A percentile compares a stretch with the other conserved stretches of the same genome.
phyloP scores from a whole-genome alignment of 129 eudicot genomes.

The Chrysanthemum makinoi region DNA sequence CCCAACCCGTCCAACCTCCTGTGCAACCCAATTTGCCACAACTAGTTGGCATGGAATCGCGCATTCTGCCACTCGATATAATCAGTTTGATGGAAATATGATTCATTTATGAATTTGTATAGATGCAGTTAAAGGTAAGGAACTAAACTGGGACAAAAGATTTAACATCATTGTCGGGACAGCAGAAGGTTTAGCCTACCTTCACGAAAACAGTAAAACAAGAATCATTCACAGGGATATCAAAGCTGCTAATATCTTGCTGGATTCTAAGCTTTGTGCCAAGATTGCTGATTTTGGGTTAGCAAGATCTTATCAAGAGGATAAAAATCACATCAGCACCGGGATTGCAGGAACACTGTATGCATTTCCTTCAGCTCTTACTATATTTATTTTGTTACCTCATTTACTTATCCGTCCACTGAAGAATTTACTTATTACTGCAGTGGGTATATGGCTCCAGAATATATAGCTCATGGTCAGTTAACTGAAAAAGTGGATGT shows the following conservation, averaged over 20 bases:
- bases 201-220: slow-evolving; percentile 70
- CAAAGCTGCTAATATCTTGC: slow-evolving; percentile 69
- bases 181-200: slow-evolving; percentile 79
- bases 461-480: slow-evolving; percentile 62
- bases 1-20: not conserved
- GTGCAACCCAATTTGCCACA: not conserved
- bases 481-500: slow-evolving; percentile 74
- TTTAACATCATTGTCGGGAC: slow-evolving; percentile 52
- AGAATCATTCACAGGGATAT: slow-evolving; percentile 79
- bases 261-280: slow-evolving; percentile 70
- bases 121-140: slow-evolving; percentile 60
- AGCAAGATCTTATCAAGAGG: slow-evolving; percentile 81
- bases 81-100: not conserved
- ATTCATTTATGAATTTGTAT: slow-evolving; percentile 10
- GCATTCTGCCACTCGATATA: not conserved
- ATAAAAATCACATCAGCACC: slow-evolving; percentile 81
- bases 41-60: not conserved
- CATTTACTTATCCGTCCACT: not conserved
- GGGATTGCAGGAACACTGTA: slow-evolving; percentile 87
- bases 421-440: not conserved
- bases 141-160: slow-evolving; percentile 73
- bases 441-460: slow-evolving; percentile 84
- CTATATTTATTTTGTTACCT: not conserved
- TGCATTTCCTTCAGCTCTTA: slow-evolving; percentile 13
- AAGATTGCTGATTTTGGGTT: slow-evolving; percentile 90